A percentile compares a stretch with the other conserved stretches of the same genome.
These are phyloP conservation scores for Lipomyces anomalus DNA, from an alignment of 805 yeast species.

Conservation along the genomic window DNA sequence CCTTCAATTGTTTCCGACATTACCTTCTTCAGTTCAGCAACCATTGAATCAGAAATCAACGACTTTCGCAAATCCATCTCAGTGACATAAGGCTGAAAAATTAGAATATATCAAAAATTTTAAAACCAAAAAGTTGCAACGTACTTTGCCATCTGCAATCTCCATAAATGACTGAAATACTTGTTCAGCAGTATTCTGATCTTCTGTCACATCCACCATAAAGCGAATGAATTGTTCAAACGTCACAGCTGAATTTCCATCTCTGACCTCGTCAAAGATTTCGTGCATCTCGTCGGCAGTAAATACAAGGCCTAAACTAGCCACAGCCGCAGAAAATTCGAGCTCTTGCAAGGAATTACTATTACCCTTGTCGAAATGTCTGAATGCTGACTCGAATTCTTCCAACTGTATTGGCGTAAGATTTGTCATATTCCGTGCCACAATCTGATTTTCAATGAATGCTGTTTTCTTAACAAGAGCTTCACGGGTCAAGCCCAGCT, in stretches of 20 bases:
- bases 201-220: constrained; percentile 38
- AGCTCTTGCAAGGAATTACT: constrained; percentile 37
- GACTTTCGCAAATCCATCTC: constrained; percentile 38
- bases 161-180: constrained; percentile 38
- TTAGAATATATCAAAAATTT: neutral
- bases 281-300: constrained; percentile 36
- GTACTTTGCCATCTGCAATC: constrained; percentile 36
- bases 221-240: constrained; percentile 34
- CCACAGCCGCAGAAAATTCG: constrained; percentile 43
- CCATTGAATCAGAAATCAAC: constrained; percentile 32
- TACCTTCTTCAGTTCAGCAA: constrained; percentile 28
- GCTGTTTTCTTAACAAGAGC: constrained; percentile 38
- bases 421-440: constrained; percentile 34
- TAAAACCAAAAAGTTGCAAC: neutral
- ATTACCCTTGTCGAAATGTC: constrained; percentile 37
- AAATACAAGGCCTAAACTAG: constrained; percentile 39
- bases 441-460: constrained; percentile 41
- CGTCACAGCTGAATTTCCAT: constrained; percentile 27
- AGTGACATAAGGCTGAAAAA: constrained; percentile 31
- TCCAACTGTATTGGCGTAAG: constrained; percentile 37
- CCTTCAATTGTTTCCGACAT: constrained; percentile 30
- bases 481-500: constrained; percentile 36
- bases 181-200: constrained; percentile 36
- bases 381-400: constrained; percentile 42
- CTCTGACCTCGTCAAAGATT: constrained; percentile 34